phyloP scores from a whole-genome alignment of 306 rosid genomes.

The Herpetospermum pedunculosum region DNA sequence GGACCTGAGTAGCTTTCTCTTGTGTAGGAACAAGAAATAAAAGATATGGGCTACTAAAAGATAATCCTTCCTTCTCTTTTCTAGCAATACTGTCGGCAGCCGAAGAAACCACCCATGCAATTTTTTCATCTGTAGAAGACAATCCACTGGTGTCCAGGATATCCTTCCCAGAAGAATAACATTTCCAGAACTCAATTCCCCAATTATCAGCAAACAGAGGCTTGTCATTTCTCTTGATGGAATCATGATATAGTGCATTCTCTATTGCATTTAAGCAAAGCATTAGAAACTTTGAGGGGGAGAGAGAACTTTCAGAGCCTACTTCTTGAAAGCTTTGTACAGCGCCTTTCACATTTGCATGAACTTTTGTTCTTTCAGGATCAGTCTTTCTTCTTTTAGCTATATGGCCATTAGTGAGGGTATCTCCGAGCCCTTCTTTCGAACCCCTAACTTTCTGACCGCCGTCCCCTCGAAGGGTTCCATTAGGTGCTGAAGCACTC shows the following conservation, averaged over 20 bases:
- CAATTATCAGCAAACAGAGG: slow-evolving; percentile 51
- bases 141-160: slow-evolving; percentile 58
- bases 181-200: slow-evolving; percentile 83
- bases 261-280: slow-evolving; percentile 75
- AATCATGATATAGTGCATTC: slow-evolving; percentile 39
- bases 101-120: slow-evolving; percentile 75
- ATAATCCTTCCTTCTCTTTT: slow-evolving; percentile 62
- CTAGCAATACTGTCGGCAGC: slow-evolving; percentile 72
- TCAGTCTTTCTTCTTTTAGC: slow-evolving; percentile 13
- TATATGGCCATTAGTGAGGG: not conserved
- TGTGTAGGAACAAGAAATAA: slow-evolving; percentile 73
- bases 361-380: slow-evolving; percentile 14
- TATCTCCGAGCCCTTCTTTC: slow-evolving; percentile 8
- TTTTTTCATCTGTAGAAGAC: slow-evolving; percentile 53
- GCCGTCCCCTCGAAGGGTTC: slow-evolving; percentile 9
- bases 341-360: slow-evolving; percentile 16
- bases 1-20: slow-evolving; percentile 67
- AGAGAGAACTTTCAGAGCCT: slow-evolving; percentile 26
- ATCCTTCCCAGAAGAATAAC: slow-evolving; percentile 59
- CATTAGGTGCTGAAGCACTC: slow-evolving; percentile 15
- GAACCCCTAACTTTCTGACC: slow-evolving; percentile 5
- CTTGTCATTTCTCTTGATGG: slow-evolving; percentile 38
- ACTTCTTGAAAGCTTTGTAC: slow-evolving; percentile 5
- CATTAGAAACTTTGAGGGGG: slow-evolving; percentile 68
- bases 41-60: slow-evolving; percentile 63